A percentile compares a stretch with the other conserved stretches of the same genome.
phyloP scores from a whole-genome alignment of 2,329 filamentous ascomycete species.

The Phialophora chinensis region DNA sequence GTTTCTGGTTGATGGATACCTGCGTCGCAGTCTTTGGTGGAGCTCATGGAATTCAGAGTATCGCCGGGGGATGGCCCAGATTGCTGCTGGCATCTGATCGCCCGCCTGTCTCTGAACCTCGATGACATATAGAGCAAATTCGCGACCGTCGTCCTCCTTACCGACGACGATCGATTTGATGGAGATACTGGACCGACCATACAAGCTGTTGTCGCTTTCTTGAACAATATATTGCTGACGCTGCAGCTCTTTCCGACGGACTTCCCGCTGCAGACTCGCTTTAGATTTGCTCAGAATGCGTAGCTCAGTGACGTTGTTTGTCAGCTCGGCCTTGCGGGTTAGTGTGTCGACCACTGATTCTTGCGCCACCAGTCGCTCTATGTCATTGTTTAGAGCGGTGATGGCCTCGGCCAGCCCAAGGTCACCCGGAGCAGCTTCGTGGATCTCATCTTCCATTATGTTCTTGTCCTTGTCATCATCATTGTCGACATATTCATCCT shows the following conservation, averaged over 20 bases:
- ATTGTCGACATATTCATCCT: constrained; percentile 82
- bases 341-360: constrained; percentile 90
- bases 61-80: constrained; percentile 88
- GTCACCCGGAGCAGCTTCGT: constrained; percentile 93
- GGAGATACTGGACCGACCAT: constrained; percentile 84
- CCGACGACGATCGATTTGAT: constrained; percentile 95
- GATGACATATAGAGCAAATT: constrained; percentile 87
- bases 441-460: constrained; percentile 78
- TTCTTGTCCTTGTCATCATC: constrained; percentile 61
- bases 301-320: constrained; percentile 93
- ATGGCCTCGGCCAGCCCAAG: constrained; percentile 93
- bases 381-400: constrained; percentile 82
- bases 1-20: constrained; percentile 85
- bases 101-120: constrained; percentile 90
- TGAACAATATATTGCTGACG: constrained; percentile 96
- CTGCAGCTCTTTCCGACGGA: constrained; percentile 91
- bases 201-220: constrained; percentile 96
- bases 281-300: constrained; percentile 93
- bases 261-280: constrained; percentile 88
- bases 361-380: constrained; percentile 85
- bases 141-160: constrained; percentile 86
- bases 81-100: constrained; percentile 94
- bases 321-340: constrained; percentile 91
- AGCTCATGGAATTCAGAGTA: constrained; percentile 98
- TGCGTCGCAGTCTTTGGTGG: constrained; percentile 82